Conservation (phyloP, 2,329 filamentous ascomycete genomes). For the Volutella citrinella region DNA sequence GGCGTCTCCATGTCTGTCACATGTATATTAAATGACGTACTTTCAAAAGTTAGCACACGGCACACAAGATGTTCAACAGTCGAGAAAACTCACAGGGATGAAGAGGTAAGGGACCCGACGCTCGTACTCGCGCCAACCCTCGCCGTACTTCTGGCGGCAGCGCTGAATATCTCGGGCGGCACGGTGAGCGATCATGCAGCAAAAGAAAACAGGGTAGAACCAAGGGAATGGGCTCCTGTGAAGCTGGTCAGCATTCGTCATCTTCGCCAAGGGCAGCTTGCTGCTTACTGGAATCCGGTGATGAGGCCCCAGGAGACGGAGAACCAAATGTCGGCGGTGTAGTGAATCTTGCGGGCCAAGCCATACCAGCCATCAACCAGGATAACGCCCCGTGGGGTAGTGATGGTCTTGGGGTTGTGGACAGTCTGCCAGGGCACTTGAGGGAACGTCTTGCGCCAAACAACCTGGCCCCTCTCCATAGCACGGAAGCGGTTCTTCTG, state of each 20-base stretch:
- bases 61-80: too few species aligned
- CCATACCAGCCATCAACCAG: slow-evolving; percentile 86
- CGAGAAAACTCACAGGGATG: slow-evolving; percentile 59
- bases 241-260: slow-evolving; percentile 8
- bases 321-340: slow-evolving; percentile 49
- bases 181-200: slow-evolving; percentile 76
- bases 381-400: slow-evolving; percentile 69
- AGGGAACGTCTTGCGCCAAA: slow-evolving; percentile 78
- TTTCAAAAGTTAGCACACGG: too few species aligned
- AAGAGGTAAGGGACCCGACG: slow-evolving; percentile 77
- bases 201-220: slow-evolving; percentile 88
- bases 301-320: slow-evolving; percentile 50
- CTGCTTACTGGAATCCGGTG: slow-evolving; percentile 43
- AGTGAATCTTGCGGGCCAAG: slow-evolving; percentile 61
- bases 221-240: slow-evolving; percentile 73
- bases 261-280: background rate
- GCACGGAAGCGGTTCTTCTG: slow-evolving; percentile 93
- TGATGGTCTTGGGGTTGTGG: slow-evolving; percentile 76
- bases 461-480: slow-evolving; percentile 67
- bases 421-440: slow-evolving; percentile 86
- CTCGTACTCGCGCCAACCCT: slow-evolving; percentile 79
- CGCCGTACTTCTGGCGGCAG: slow-evolving; percentile 77
- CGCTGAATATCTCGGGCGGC: slow-evolving; percentile 72
- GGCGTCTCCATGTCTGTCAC: too few species aligned
- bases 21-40: slow-evolving; percentile 47